Conservation (phyloP, 2,329 filamentous ascomycete genomes). For the Fusarium pininemorale region DNA sequence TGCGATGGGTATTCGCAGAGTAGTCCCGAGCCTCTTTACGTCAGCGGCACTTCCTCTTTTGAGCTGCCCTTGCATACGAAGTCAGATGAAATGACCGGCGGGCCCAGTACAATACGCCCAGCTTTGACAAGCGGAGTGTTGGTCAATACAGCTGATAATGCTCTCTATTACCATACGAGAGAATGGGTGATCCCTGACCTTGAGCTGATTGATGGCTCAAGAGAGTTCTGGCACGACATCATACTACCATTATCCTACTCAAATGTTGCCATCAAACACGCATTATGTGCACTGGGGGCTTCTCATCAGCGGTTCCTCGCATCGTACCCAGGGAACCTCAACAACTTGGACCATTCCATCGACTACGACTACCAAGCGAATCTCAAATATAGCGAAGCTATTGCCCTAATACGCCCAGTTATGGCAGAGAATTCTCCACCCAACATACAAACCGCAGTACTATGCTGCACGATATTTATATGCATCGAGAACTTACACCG, state of each 20-base stretch:
- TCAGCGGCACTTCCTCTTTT: background rate
- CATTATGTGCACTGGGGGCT: slow-evolving; percentile 6
- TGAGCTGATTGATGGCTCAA: background rate
- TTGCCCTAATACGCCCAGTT: slow-evolving; percentile 28
- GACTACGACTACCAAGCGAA: slow-evolving; percentile 16
- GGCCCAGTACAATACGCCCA: background rate
- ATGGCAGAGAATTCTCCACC: slow-evolving; percentile 13
- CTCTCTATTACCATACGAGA: background rate
- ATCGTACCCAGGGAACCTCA: background rate
- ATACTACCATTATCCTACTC: slow-evolving; percentile 1
- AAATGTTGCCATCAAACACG: background rate
- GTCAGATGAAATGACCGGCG: no score
- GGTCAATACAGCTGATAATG: background rate
- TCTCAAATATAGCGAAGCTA: slow-evolving; percentile 37
- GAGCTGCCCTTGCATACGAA: background rate
- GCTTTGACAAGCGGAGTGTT: background rate
- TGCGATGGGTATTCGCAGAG: slow-evolving; percentile 22
- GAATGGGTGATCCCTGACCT: background rate
- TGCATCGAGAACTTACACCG: slow-evolving; percentile 35
- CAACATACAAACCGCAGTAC: slow-evolving; percentile 27
- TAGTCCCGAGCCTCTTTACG: background rate
- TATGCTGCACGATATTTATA: slow-evolving; percentile 40
- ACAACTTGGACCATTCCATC: background rate
- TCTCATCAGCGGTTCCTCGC: slow-evolving; percentile 2
- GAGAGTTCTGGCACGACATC: slow-evolving; percentile 7